Evolutionary conservation across 140 eudicot genomes (phyloP), one percentile per base, ranked within the genome.

Genomic region (Oenanthe javanica): DNA sequence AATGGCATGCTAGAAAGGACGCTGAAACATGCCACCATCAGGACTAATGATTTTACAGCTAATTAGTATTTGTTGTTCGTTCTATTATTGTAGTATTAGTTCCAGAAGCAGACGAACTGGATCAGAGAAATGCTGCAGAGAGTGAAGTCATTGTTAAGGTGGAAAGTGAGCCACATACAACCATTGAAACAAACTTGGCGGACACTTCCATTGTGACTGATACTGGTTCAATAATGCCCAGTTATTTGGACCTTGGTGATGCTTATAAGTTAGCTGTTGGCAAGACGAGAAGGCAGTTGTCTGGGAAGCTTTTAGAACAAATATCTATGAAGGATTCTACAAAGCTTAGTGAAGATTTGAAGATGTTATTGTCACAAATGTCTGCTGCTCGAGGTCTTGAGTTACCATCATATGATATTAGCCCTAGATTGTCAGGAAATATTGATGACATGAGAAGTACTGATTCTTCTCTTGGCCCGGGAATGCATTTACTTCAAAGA

Each of bases 241-340:
- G 83, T 84, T n/a, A 85, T 79, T 83, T 95, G 84, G 97, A 96
- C 71, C 99, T 96, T 27, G 93, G 93, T 54, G 99, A 93, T 83
- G 99, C 99, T 75, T 96, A 96, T 88, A 96, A 87, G 85, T 87
- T 96, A 43, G 99, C 99, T 38, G 78, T 91, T 31, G 87, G 96
- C 82, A 87, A 74, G 36, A 91, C 82, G 79, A 91, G 93, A 66
- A 89, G 97, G 77, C 98, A 91, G 80, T 85, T 92, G 48, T 94
- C 98, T 5, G 96, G 91, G 49, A 94, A 89, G 84, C 75, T 89
- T 73, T 81, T 91, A 63, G 99, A 93, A 61, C 96, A 91, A 79
- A 86, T 47, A 79, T 86, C 97, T 48, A 84, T 89, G 69, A 88
- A 88, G 73, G 91, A 96, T 18, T 86, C 99, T 64, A 47, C 89